phyloP scores from a whole-genome alignment of 306 rosid species.

The Fragaria nilgerrensis region DNA sequence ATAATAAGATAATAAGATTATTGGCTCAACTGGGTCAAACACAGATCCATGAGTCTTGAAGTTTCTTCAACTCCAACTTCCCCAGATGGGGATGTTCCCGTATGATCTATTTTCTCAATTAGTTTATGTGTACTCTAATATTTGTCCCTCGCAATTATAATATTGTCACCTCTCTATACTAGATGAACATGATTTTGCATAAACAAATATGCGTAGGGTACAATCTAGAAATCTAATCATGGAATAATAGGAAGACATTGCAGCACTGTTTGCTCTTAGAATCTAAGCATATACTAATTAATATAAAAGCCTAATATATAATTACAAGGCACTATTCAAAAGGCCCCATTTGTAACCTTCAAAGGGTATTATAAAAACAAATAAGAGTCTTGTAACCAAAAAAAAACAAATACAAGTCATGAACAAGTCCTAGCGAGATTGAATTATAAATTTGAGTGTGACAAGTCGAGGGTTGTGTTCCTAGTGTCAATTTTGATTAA shows the following conservation, averaged over 20 bases:
- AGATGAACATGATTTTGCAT: neutral
- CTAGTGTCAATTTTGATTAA: neutral
- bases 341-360: neutral
- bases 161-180: neutral
- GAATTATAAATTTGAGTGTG: neutral
- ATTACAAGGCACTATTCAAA: neutral
- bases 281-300: neutral
- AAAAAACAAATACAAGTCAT: too few relatives aligned
- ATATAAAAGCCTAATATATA: neutral
- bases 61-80: neutral
- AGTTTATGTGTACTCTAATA: neutral
- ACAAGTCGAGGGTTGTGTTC: neutral
- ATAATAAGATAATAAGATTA: neutral
- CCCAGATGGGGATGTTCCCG: neutral
- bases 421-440: neutral
- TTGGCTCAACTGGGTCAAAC: neutral
- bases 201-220: neutral
- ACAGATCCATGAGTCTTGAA: neutral
- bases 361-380: neutral
- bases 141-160: neutral
- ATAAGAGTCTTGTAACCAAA: too few relatives aligned
- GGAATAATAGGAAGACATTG: neutral
- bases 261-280: neutral
- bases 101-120: neutral
- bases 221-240: neutral